Evolutionary conservation across 352 stramenopile genomes (phyloP), one percentile per base, ranked within the genome.

Genomic region (Blastocystis sp.): DNA sequence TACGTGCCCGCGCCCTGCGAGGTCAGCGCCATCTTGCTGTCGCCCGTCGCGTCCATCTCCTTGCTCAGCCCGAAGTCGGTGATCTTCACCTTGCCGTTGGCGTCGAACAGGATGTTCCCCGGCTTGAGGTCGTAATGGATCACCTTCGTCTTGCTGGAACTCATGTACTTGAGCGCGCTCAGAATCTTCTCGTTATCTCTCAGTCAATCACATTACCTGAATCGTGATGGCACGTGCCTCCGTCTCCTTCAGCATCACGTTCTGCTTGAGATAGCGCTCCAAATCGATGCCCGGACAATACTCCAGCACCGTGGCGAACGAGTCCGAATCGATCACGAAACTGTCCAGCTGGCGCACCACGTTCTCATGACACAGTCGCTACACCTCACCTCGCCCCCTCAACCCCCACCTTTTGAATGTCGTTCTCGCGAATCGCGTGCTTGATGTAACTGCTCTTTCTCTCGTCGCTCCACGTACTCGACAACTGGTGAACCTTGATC

Each of bases 51-150:
- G 88, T 96, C 93, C 31, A 96, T 91, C 90, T 95, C 95, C 88
- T 96, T 96, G 74, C 91, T 94, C 9, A 96, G 89, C 13, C 94
- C 94, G 91, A 96, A 97, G 71, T 97, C 94, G 12, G 95, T 98
- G 91, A 98, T 97, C 90, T 98, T 98, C 16, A 95, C 94, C 85
- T 96, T 93, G 9, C 94, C 94, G 62, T 93, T 88, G 77, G 94
- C 92, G 91, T 98, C 95, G 92, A 98, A 97, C 6, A 98, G 90
- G 79, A 98, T 97, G 90, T 98, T 98, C 1, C 93, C 95, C 21
- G 95, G 95, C 90, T 98, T 98, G 10, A 98, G 91, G 91, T 98
- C 95, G 91, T 97, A 98, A 90, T 98, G 95, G 90, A 98, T 98
- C 81, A 98, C 81, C 26, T 62, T 74, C 39, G 41, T 63, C 35